These are phyloP conservation scores for Exophiala calicioides DNA, from an alignment of 2,329 filamentous ascomycete species.

Conservation along the genomic window DNA sequence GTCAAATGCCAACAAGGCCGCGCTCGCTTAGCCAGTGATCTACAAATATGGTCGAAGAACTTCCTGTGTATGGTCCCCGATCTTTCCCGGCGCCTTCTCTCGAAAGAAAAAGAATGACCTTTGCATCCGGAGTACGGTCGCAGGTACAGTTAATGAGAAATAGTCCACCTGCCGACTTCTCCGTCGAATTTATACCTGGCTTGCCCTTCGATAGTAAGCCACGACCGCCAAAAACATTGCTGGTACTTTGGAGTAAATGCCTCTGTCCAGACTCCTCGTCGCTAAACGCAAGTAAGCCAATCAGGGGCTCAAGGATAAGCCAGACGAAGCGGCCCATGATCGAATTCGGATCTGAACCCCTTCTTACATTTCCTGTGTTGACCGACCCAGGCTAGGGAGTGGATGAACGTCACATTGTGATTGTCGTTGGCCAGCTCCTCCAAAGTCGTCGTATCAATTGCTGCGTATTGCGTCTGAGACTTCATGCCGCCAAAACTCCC, in stretches of 20 bases:
- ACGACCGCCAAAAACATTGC: slow-evolving; percentile 33
- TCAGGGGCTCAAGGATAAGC: slow-evolving; percentile 14
- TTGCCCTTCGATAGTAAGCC: slow-evolving; percentile 23
- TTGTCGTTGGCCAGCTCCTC: slow-evolving; percentile 39
- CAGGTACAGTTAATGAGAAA: slow-evolving; percentile 33
- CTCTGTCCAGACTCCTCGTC: slow-evolving; percentile 47
- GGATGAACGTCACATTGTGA: slow-evolving; percentile 38
- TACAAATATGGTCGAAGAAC: slow-evolving; percentile 19
- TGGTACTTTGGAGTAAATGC: slow-evolving; percentile 45
- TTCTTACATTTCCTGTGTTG: slow-evolving; percentile 39
- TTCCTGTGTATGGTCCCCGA: slow-evolving; percentile 36
- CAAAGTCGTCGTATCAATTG: slow-evolving; percentile 37
- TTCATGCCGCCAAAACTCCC: slow-evolving; percentile 35
- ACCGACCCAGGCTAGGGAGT: slow-evolving; percentile 41
- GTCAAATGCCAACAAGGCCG: no score
- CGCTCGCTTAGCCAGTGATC: no score
- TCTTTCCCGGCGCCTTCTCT: slow-evolving; percentile 33
- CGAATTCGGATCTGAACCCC: slow-evolving; percentile 18
- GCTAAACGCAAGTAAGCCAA: slow-evolving; percentile 29
- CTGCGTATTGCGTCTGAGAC: slow-evolving; percentile 36
- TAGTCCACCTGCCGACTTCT: slow-evolving; percentile 26
- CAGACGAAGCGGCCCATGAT: slow-evolving; percentile 31
- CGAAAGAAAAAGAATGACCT: slow-evolving; percentile 34
- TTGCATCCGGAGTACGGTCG: slow-evolving; percentile 33
- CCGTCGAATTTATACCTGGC: slow-evolving; percentile 30